These are phyloP conservation scores for Selenicereus undatus DNA, from an alignment of 148 eudicot genomes.

Conservation along the genomic window DNA sequence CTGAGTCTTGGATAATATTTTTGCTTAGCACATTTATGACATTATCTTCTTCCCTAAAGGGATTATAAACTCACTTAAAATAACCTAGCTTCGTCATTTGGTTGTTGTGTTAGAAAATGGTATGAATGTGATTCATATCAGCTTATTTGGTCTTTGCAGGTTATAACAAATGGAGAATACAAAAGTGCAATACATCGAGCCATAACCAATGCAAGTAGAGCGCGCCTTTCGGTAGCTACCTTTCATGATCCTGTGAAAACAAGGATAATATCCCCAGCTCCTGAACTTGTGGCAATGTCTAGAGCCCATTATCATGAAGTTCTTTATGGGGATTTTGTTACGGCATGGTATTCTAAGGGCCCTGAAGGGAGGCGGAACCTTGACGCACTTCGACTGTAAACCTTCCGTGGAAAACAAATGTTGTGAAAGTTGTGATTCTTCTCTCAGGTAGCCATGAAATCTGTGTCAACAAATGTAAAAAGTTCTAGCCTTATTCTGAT, in stretches of 20 bases:
- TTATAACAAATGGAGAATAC: constrained; percentile 87
- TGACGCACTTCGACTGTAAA: constrained; percentile 64
- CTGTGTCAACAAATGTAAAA: neutral
- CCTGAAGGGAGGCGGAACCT: constrained; percentile 90
- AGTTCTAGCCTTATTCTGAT: neutral
- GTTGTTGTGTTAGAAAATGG: neutral
- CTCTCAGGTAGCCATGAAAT: neutral
- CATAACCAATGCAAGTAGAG: constrained; percentile 56
- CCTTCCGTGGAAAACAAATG: neutral
- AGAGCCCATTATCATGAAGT: constrained; percentile 49
- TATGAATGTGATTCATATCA: neutral
- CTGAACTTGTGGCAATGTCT: constrained; percentile 37
- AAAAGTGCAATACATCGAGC: constrained; percentile 80
- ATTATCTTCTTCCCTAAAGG: neutral
- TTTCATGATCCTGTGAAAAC: constrained; percentile 93
- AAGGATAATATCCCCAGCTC: constrained; percentile 51
- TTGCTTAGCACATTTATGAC: neutral
- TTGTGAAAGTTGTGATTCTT: neutral
- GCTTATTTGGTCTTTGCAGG: constrained; percentile 34
- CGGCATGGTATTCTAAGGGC: constrained; percentile 91
- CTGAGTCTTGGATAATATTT: neutral
- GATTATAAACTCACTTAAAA: neutral
- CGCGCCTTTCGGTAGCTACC: constrained; percentile 87
- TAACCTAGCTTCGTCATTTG: neutral
- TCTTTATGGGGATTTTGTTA: constrained; percentile 82